These are phyloP conservation scores for Stephania yunnanensis DNA, from an alignment of 164 flowering plant species.

Conservation along the genomic window DNA sequence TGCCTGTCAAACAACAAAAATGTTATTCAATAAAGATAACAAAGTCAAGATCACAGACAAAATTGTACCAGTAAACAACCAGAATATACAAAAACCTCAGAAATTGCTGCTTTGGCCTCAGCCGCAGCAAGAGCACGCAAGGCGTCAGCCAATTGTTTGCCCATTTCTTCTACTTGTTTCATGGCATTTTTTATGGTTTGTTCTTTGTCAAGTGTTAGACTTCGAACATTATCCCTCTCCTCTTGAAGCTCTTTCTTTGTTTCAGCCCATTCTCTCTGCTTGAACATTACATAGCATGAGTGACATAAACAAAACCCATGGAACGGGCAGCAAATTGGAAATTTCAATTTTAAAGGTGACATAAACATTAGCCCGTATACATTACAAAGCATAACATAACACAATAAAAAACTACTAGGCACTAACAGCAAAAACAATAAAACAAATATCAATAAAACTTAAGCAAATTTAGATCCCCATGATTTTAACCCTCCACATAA, in stretches of 20 bases:
- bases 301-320: too few species aligned
- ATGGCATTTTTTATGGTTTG: constrained; percentile 51
- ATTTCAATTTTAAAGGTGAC: too few species aligned
- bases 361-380: too few species aligned
- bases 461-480: background rate
- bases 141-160: constrained; percentile 61
- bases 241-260: constrained; percentile 83
- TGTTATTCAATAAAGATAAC: background rate
- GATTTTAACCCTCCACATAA: background rate
- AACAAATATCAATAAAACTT: background rate
- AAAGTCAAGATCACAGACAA: background rate
- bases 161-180: constrained; percentile 66
- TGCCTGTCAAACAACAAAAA: constrained; percentile 34
- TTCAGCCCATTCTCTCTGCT: constrained; percentile 91
- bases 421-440: background rate
- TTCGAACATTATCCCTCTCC: constrained; percentile 59
- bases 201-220: constrained; percentile 58
- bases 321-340: too few species aligned
- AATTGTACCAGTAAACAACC: background rate
- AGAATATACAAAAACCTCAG: constrained; percentile 49
- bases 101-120: constrained; percentile 70
- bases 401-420: background rate
- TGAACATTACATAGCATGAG: too few species aligned
- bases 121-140: constrained; percentile 54
- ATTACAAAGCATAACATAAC: background rate